These are phyloP conservation scores for Clonostachys rhizophaga DNA, from an alignment of 2,329 filamentous ascomycete genomes.

Conservation along the genomic window DNA sequence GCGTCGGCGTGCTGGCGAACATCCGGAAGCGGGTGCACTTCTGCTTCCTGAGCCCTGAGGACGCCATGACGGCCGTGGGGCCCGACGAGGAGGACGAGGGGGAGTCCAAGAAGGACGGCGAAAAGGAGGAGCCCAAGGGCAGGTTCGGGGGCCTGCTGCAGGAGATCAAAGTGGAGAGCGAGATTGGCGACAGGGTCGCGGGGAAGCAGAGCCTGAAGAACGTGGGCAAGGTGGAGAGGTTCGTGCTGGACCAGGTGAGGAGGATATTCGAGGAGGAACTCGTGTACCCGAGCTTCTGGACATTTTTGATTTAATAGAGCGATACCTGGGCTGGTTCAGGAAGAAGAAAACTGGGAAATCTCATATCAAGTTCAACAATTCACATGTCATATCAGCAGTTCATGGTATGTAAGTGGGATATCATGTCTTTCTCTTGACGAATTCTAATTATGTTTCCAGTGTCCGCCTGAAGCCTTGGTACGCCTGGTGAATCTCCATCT, in stretches of 20 bases:
- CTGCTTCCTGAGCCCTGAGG: conserved; percentile 89
- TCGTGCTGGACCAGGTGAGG: conserved; percentile 92
- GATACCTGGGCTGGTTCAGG: neutral
- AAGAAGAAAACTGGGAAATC: neutral
- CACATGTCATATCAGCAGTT: neutral
- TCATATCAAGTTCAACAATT: neutral
- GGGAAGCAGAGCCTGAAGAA: conserved; percentile 97
- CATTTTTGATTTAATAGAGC: conserved; percentile 69
- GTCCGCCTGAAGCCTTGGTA: conserved; percentile 91
- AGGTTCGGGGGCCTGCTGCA: conserved; percentile 73
- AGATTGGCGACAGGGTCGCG: conserved; percentile 88
- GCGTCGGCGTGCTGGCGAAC: conserved; percentile 86
- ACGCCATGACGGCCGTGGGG: conserved; percentile 71
- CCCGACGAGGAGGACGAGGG: conserved; percentile 30
- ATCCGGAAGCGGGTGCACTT: conserved; percentile 88
- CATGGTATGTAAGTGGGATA: neutral
- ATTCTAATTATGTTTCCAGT: conserved; percentile 29
- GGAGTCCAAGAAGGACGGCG: conserved; percentile 8
- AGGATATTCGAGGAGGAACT: conserved; percentile 98
- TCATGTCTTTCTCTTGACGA: neutral
- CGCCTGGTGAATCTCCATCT: conserved; percentile 89
- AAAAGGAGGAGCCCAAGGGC: conserved; percentile 16
- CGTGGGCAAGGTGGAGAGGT: conserved; percentile 96
- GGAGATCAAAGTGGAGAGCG: conserved; percentile 93
- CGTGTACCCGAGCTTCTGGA: conserved; percentile 98